These are phyloP conservation scores for Penicillium vulpinum DNA, from an alignment of 2,329 filamentous ascomycete species.

Conservation along the genomic window DNA sequence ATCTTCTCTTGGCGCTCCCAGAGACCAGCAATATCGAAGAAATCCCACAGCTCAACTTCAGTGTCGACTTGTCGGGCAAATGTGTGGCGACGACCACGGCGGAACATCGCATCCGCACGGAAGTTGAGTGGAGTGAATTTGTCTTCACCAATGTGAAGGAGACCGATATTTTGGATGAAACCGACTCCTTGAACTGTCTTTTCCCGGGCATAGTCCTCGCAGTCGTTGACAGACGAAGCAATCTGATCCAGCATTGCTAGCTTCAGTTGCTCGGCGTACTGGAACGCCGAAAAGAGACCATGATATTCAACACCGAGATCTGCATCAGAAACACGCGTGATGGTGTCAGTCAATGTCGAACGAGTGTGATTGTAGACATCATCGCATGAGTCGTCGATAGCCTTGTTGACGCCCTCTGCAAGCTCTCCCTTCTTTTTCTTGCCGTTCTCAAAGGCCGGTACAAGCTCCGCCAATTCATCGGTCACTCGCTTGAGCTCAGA, in stretches of 20 bases:
- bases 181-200: slow-evolving; percentile 80
- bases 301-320: slow-evolving; percentile 84
- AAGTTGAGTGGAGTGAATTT: slow-evolving; percentile 85
- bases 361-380: slow-evolving; percentile 85
- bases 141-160: slow-evolving; percentile 78
- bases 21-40: slow-evolving; percentile 81
- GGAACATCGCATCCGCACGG: slow-evolving; percentile 92
- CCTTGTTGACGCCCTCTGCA: slow-evolving; percentile 74
- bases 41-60: slow-evolving; percentile 85
- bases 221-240: slow-evolving; percentile 71
- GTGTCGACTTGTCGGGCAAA: slow-evolving; percentile 83
- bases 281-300: slow-evolving; percentile 79
- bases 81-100: slow-evolving; percentile 69
- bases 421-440: slow-evolving; percentile 77
- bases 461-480: slow-evolving; percentile 75
- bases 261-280: slow-evolving; percentile 92
- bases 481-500: slow-evolving; percentile 81
- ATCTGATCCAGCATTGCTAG: slow-evolving; percentile 89
- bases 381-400: slow-evolving; percentile 80
- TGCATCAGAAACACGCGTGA: slow-evolving; percentile 71
- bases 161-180: slow-evolving; percentile 81
- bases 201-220: slow-evolving; percentile 80
- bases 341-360: slow-evolving; percentile 70
- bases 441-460: slow-evolving; percentile 81
- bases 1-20: slow-evolving; percentile 93